Evolutionary conservation across 2,329 filamentous ascomycete species (phyloP).

Genomic region (Fusarium avenaceum): DNA sequence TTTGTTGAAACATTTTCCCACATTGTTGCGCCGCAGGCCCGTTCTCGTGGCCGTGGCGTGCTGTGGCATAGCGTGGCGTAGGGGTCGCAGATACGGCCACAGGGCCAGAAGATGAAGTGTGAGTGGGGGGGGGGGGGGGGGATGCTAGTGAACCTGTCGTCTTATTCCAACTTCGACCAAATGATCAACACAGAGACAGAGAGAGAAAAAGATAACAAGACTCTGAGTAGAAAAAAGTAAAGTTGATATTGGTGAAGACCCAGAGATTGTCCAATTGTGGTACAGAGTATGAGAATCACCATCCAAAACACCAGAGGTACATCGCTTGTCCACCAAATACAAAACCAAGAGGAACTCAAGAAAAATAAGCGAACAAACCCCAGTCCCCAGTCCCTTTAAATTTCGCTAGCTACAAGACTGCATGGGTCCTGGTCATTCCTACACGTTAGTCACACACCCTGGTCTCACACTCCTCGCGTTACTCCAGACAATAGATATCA

Average conservation of each 20-base stretch:
- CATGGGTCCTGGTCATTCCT: conserved; percentile 31
- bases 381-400: conserved; percentile 22
- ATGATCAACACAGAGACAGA: conserved; percentile 26
- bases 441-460: conserved; percentile 25
- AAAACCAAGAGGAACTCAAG: conserved; percentile 6
- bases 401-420: conserved; percentile 16
- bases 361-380: conserved; percentile 12
- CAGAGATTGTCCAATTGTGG: not conserved
- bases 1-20: conserved; percentile 29
- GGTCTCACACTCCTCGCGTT: conserved; percentile 27
- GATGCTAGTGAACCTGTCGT: conserved; percentile 18
- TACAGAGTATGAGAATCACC: not conserved
- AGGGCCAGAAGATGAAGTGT: conserved; percentile 33
- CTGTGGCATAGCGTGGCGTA: conserved; percentile 39
- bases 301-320: not conserved
- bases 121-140: conserved; percentile 23
- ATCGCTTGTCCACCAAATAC: conserved; percentile 9
- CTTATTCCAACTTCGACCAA: conserved; percentile 43
- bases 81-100: conserved; percentile 49
- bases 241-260: not conserved
- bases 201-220: too few species aligned
- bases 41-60: conserved; percentile 35
- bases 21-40: conserved; percentile 22
- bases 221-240: not conserved
- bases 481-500: conserved; percentile 22